Evolutionary conservation across 2,329 filamentous ascomycete species (phyloP).

Genomic region (Grosmannia clavigera): DNA sequence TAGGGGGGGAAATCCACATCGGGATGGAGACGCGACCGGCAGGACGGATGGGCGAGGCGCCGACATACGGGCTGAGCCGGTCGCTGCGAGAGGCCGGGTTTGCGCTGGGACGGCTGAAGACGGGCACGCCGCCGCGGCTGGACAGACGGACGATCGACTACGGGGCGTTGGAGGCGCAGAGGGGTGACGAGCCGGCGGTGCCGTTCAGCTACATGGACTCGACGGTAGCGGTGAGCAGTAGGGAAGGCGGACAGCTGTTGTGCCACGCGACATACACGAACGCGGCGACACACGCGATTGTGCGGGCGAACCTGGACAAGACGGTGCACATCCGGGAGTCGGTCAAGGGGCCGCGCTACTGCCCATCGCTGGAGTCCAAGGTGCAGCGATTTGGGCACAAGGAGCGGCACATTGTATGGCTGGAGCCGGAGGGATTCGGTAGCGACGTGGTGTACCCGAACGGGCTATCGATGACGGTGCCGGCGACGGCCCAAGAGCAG

Average conservation of each 20-base stretch:
- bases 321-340: constrained; percentile 94
- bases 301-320: constrained; percentile 83
- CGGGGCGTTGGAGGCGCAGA: constrained; percentile 55
- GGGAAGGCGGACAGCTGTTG: constrained; percentile 47
- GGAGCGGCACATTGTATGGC: constrained; percentile 78
- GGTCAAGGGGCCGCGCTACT: constrained; percentile 88
- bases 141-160: constrained; percentile 76
- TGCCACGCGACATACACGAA: constrained; percentile 88
- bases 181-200: constrained; percentile 70
- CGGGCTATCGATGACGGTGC: constrained; percentile 93
- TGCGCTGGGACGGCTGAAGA: constrained; percentile 80
- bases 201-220: constrained; percentile 90
- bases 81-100: constrained; percentile 84
- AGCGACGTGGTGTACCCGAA: constrained; percentile 90
- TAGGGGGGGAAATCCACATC: constrained; percentile 94
- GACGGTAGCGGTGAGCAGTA: constrained; percentile 49
- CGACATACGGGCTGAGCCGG: constrained; percentile 84
- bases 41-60: constrained; percentile 85
- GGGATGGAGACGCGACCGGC: constrained; percentile 74
- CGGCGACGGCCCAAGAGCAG: constrained; percentile 71
- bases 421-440: constrained; percentile 90
- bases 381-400: constrained; percentile 78
- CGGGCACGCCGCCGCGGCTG: constrained; percentile 83
- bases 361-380: constrained; percentile 90
- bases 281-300: constrained; percentile 64